These are phyloP conservation scores for Venturia asperata DNA, from an alignment of 2,329 filamentous ascomycete genomes.

Conservation along the genomic window DNA sequence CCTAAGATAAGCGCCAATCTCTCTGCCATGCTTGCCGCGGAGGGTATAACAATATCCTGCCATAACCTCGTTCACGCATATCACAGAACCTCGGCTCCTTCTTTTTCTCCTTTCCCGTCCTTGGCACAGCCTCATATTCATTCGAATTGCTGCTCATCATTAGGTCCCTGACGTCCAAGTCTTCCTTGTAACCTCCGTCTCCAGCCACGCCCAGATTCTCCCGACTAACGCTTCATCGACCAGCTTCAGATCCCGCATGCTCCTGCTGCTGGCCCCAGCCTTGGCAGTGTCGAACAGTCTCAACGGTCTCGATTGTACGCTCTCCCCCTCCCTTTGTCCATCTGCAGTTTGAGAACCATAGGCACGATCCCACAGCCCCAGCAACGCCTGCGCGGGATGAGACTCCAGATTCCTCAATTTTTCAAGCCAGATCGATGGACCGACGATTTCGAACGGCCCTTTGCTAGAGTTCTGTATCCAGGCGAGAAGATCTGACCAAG, in stretches of 20 bases:
- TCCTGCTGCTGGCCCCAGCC: not conserved
- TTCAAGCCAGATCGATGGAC: not conserved
- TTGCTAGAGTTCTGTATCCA: not conserved
- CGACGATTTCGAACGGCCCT: not conserved
- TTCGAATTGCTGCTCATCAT: too few species aligned
- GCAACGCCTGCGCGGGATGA: not conserved
- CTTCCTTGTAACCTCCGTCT: not conserved
- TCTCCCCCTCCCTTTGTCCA: not conserved
- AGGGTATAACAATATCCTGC: too few species aligned
- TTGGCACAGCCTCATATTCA: too few species aligned
- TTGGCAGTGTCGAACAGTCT: not conserved
- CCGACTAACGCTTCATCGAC: not conserved
- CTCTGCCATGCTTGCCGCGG: too few species aligned
- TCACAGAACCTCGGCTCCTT: too few species aligned
- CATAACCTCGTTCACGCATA: too few species aligned
- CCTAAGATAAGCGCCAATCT: too few species aligned
- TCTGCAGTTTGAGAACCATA: not conserved
- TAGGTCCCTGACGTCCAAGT: conserved; percentile 24
- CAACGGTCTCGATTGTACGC: not conserved
- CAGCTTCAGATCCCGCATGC: not conserved
- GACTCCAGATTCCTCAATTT: not conserved
- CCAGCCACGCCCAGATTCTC: not conserved
- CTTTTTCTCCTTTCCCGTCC: too few species aligned
- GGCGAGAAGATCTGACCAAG: conserved; percentile 2
- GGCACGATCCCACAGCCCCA: not conserved